Base-by-base conservation (phyloP, 352 stramenopile species). In the Blastocystis hominis region DNA sequence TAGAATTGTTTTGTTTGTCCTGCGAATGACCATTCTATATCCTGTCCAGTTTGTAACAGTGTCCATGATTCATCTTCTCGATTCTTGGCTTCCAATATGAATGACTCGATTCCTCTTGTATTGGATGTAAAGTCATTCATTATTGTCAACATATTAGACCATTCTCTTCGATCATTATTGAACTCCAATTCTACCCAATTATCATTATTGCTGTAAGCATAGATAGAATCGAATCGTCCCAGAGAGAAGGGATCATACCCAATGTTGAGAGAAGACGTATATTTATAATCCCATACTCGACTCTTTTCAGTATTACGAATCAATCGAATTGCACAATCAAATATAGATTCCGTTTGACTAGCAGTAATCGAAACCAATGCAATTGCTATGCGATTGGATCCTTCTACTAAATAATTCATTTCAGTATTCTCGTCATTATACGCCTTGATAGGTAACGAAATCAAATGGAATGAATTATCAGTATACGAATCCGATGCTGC, bases 301-400 rank as follows among this genome's bases (percentile, higher is more conserved):
- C 15, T 64, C 13, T 36, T 15, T 15, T 47, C 4, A 13, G 9
- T 34, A 5, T 20, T 46, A 40, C 53, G n/a, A 40, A 80, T 80
- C n/a, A 84, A 44, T 24, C 72, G 72, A 34, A 84, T 9, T 34
- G 72, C 72, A 24, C 72, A 84, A 44, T 66, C 72, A 44, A 84
- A 84, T 20, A 38, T 30, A 4, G 72, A 64, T 10, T 47, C 42
- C 7, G 44, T 64, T 66, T 84, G 72, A 4, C 20, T 36, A 30
- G 72, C 1, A 50, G 36, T 53, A 15, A 68, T 63, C 7, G 72
- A 24, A 47, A 76, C 64, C 17, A 76, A 13, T 13, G 64, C 64
- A 42, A 76, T 76, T 34, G 64, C 64, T n/a, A 76, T 17, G 10
- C 13, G n/a, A 42, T 76, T 76, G 13, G 64, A n/a, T 17, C 64